Conservation (phyloP, 2,329 filamentous ascomycete species). For the Fusarium palustre region DNA sequence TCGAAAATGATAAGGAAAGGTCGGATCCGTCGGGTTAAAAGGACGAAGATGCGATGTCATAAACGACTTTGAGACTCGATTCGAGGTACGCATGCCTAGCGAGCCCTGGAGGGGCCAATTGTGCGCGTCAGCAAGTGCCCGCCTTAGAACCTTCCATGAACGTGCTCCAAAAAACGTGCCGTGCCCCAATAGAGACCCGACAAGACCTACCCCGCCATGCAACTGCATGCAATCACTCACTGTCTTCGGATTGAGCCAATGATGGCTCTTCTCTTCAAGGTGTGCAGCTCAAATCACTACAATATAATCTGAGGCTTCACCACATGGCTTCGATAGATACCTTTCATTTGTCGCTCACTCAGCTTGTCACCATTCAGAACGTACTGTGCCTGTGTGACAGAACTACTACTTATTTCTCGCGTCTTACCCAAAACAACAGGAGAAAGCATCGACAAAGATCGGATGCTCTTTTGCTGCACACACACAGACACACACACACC, state of each 20-base stretch:
- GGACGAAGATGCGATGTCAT: slow-evolving; percentile 24
- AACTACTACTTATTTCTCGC: not conserved
- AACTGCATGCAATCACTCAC: slow-evolving; percentile 7
- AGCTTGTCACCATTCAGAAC: not conserved
- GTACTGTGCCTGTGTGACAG: not conserved
- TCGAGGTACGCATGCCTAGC: slow-evolving; percentile 7
- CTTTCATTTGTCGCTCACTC: slow-evolving; percentile 37
- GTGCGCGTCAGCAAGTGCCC: slow-evolving; percentile 45
- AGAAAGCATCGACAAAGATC: not conserved
- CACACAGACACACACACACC: not conserved
- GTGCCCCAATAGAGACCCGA: slow-evolving; percentile 23
- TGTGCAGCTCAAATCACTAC: slow-evolving; percentile 46
- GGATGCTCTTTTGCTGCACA: not conserved
- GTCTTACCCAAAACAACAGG: not conserved
- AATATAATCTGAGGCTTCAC: slow-evolving; percentile 14
- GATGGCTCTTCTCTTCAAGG: slow-evolving; percentile 31
- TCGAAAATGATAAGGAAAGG: slow-evolving; percentile 11
- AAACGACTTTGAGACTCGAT: slow-evolving; percentile 31
- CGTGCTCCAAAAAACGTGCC: slow-evolving; percentile 31
- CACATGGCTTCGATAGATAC: slow-evolving; percentile 38
- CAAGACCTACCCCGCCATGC: slow-evolving; percentile 32
- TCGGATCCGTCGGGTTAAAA: slow-evolving; percentile 17
- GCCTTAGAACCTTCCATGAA: slow-evolving; percentile 19
- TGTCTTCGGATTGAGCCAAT: slow-evolving; percentile 44
- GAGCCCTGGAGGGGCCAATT: slow-evolving; percentile 35